Conservation (phyloP, 202 grass and related monocot species). For the Hordeum pubiflorum region DNA sequence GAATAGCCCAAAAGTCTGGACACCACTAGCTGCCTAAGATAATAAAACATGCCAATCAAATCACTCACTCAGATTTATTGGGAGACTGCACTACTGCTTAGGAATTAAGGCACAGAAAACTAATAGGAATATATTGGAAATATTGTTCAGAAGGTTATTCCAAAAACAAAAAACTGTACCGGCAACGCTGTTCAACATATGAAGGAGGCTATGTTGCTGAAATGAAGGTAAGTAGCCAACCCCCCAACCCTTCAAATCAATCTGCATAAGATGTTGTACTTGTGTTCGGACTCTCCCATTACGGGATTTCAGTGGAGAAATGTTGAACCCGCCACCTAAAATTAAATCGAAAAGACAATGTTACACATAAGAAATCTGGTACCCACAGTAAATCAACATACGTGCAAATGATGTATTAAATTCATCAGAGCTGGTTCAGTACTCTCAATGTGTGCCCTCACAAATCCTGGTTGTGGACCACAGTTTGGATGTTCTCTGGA, state of each 20-base stretch:
- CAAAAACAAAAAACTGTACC: slow-evolving; percentile 38
- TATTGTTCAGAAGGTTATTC: background rate
- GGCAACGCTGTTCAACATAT: slow-evolving; percentile 96
- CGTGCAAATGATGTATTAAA: slow-evolving; percentile 9
- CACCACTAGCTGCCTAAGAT: background rate
- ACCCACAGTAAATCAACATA: slow-evolving; percentile 1
- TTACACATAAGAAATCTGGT: slow-evolving; percentile 7
- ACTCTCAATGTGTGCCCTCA: slow-evolving; percentile 96
- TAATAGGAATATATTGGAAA: background rate
- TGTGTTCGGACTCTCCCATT: slow-evolving; percentile 77
- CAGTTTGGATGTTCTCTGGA: slow-evolving; percentile 98
- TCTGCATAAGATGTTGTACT: slow-evolving; percentile 98
- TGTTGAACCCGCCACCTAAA: slow-evolving; percentile 89
- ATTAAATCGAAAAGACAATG: slow-evolving; percentile 8
- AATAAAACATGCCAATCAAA: background rate
- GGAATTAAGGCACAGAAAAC: background rate
- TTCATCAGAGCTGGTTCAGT: slow-evolving; percentile 16
- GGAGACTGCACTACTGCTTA: background rate
- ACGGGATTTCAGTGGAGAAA: slow-evolving; percentile 82
- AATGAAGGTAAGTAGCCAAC: slow-evolving; percentile 78
- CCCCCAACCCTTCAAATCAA: slow-evolving; percentile 97
- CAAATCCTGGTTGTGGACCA: slow-evolving; percentile 90
- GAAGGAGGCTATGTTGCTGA: slow-evolving; percentile 92
- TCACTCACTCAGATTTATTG: background rate
- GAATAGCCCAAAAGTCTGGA: background rate